Base-by-base conservation (phyloP, 2,329 filamentous ascomycete genomes). In the Lecanoromycetidae sp. region DNA sequence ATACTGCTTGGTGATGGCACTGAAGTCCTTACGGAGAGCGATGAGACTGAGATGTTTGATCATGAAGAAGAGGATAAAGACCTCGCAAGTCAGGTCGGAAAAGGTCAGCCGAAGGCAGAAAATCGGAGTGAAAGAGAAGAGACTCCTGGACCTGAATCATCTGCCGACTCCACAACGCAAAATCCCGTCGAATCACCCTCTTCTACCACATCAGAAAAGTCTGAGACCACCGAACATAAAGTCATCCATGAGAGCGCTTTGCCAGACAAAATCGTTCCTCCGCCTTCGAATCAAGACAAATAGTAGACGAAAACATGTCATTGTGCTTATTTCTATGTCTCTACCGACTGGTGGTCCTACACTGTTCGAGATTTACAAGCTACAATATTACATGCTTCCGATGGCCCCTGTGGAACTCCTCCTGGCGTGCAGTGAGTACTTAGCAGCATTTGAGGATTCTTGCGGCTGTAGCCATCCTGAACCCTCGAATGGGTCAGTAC, bases 1-100 rank as follows among this genome's bases (percentile, higher is more conserved):
- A 96, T 96, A 65, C 81, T 94, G 63, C 77, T 98, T 57, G 88
- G 90, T 56, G 88, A 96, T 71, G 91, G 90, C 59, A 94, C 87
- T 60, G 88, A 95, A 71, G 79, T 94, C 63, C 73, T 88, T 60
- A 87, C 86, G 57, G 87, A 91, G 66, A 84, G 84, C 63, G 81
- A 87, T 66, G 87, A 95, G 61, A 80, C 84, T 55, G 87, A 94
- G 59, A 90, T 94, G 81, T 94, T 95, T 67, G 87, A 95, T 65
- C 82, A 87, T 58, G 83, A 87, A 62, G 86, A 93, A 61, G 77
- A 80, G 58, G 85, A 93, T 61, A 85, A 86, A 64, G 87, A 94
- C 61, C 74, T 88, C 54, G 81, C 78, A 55, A 88, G 82, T 64
- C 87, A 94, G 69, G 84, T 91, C 52, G 76, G 78, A 61, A 88